These are phyloP conservation scores for Chlamydomonas incerta DNA, from an alignment of 139 green algal genomes.

Conservation along the genomic window DNA sequence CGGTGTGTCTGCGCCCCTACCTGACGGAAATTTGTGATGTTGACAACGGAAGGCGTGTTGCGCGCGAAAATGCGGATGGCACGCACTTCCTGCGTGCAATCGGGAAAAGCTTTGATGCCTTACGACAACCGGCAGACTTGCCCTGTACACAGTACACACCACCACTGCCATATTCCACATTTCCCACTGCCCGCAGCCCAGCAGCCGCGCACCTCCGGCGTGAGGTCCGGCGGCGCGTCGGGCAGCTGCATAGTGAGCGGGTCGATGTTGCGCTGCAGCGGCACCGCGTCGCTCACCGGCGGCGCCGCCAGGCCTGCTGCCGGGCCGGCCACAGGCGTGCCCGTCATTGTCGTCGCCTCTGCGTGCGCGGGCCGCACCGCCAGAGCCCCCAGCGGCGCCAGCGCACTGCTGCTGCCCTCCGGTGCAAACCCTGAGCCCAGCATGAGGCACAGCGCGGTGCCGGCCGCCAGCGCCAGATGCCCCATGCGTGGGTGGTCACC, in stretches of 20 bases:
- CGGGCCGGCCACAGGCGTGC: too few species aligned
- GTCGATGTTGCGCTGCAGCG: slow-evolving; percentile 17
- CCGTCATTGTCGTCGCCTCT: neutral
- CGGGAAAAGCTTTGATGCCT: too few species aligned
- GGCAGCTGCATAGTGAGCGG: slow-evolving; percentile 43
- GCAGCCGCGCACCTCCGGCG: slow-evolving; percentile 1
- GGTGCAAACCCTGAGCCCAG: neutral
- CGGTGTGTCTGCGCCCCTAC: slow-evolving; percentile 14
- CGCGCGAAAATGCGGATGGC: slow-evolving; percentile 70
- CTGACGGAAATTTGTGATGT: slow-evolving; percentile 74
- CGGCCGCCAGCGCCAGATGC: neutral
- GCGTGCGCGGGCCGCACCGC: neutral
- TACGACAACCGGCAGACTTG: too few species aligned
- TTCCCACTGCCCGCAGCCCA: neutral
- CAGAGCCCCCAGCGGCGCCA: neutral
- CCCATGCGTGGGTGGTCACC: neutral
- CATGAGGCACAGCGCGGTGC: slow-evolving; percentile 12
- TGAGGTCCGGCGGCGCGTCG: slow-evolving; percentile 7
- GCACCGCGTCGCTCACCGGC: neutral
- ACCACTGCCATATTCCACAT: too few species aligned
- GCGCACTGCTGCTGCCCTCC: neutral
- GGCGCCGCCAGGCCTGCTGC: neutral
- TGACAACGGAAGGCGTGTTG: slow-evolving; percentile 75
- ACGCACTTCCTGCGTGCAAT: slow-evolving; percentile 48
- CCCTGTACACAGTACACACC: too few species aligned